Evolutionary conservation across 148 eudicot genomes (phyloP), one percentile per base, ranked within the genome.

Genomic region (Rhododendron griersonianum): DNA sequence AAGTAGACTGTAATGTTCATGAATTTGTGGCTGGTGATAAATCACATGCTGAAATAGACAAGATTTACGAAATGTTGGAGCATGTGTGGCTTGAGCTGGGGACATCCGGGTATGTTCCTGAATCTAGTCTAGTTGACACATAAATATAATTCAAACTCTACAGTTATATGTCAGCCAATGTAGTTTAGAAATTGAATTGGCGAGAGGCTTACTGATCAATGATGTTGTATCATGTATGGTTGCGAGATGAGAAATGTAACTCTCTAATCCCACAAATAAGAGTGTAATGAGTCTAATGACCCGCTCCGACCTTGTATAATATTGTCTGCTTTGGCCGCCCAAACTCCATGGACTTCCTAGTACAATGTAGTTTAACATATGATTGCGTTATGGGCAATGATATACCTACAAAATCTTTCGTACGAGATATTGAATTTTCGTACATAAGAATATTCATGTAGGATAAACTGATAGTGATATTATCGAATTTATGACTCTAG

Each of bases 11-110:
- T 35, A 78, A 76, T 69, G 85, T 92, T 91, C 87, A 88, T 82
- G 89, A 90, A 80, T 92, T 92, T 55, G 89, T 88, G 19, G 90
- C 91, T 55, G 86, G 87, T 82, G 92, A 92, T 75, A 88, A 78
- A 44, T 90, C 87, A 1, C 93, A 92, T 85, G 69, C 77, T 16
- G 90, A 89, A 63, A 81, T 86, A 4, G 86, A 87, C 55, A 80
- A 91, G 30, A 90, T 92, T 44, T 90, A 89, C 67, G 75, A 23
- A 21, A 84, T 85, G 84, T 75, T 92, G 21, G 86, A 90, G 44
- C 79, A 89, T 83, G 61, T 92, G 77, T 88, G 87, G 30, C 63
- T 86, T 77, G 81, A 90, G 84, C 84, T 92, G 3, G 75, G 87
- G 67, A 87, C 86, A 23, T 83, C 33, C 51, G 93, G 91, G 33